These are phyloP conservation scores for Posidonia australis DNA, from an alignment of 106 monocot species.

Conservation along the genomic window DNA sequence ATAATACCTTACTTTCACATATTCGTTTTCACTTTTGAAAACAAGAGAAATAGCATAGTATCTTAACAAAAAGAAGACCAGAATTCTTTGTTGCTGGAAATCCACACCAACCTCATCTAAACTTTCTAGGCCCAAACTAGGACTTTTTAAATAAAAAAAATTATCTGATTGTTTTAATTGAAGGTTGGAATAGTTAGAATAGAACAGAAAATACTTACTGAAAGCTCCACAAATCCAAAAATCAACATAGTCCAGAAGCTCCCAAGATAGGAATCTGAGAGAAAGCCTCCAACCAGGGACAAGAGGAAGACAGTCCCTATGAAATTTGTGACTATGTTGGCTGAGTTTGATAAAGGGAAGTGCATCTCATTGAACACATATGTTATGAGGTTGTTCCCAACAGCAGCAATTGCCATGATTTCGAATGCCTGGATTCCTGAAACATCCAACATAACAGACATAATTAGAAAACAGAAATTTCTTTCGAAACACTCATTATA, in stretches of 20 bases:
- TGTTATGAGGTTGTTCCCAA: conserved; percentile 95
- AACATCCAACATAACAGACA: neutral
- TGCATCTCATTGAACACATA: conserved; percentile 98
- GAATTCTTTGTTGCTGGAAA: neutral
- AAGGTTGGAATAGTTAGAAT: neutral
- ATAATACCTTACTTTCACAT: neutral
- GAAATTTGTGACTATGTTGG: conserved; percentile 94
- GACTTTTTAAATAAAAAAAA: neutral
- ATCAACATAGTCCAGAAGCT: conserved; percentile 93
- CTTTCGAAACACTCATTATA: no score
- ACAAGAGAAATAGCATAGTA: no score
- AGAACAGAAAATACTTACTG: conserved; percentile 32
- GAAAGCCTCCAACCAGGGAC: conserved; percentile 84
- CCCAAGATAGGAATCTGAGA: conserved; percentile 93
- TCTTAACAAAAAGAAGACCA: neutral
- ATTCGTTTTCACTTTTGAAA: neutral
- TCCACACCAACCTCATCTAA: neutral
- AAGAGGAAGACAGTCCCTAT: conserved; percentile 84
- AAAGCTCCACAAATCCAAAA: conserved; percentile 90
- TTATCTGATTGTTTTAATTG: neutral
- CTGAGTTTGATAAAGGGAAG: conserved; percentile 64
- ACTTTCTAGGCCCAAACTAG: neutral
- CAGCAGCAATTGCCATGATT: conserved; percentile 95
- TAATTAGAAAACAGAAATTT: neutral
- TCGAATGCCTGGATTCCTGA: conserved; percentile 88